Conservation (phyloP, 1,284 basidiomycete species). For the Sanguinoderma infundibulare region DNA sequence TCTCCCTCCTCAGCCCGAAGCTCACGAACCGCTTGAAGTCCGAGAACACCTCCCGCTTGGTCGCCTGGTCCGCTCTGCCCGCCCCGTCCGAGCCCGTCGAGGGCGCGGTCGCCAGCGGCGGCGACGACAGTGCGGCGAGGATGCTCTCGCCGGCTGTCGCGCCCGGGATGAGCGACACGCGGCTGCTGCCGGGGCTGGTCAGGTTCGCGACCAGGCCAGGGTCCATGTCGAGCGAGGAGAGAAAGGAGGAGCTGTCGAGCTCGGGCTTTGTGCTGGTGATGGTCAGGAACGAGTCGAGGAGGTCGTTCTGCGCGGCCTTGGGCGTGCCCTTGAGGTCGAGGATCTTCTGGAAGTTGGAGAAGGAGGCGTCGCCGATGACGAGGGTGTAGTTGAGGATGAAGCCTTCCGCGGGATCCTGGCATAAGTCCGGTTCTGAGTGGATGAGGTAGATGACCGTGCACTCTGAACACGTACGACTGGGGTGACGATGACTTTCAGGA, state of each 20-base stretch:
- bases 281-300: constrained; percentile 90
- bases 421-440: background rate
- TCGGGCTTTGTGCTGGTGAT: constrained; percentile 90
- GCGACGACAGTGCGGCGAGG: constrained; percentile 61
- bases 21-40: constrained; percentile 86
- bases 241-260: constrained; percentile 86
- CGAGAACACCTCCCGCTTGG: constrained; percentile 80
- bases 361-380: constrained; percentile 89
- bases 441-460: background rate
- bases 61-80: constrained; percentile 43
- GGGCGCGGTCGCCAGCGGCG: constrained; percentile 54
- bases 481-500: constrained; percentile 93
- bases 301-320: constrained; percentile 83
- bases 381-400: constrained; percentile 95
- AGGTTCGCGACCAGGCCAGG: constrained; percentile 55
- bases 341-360: constrained; percentile 98
- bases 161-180: constrained; percentile 50
- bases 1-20: constrained; percentile 80
- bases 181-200: constrained; percentile 62
- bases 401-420: constrained; percentile 85
- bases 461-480: constrained; percentile 66
- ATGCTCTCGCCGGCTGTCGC: constrained; percentile 49
- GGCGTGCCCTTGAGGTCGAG: constrained; percentile 95
- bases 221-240: constrained; percentile 94
- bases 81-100: constrained; percentile 51